Conservation (phyloP, 176 grass and related monocot species). For the Alopecurus myosuroides region DNA sequence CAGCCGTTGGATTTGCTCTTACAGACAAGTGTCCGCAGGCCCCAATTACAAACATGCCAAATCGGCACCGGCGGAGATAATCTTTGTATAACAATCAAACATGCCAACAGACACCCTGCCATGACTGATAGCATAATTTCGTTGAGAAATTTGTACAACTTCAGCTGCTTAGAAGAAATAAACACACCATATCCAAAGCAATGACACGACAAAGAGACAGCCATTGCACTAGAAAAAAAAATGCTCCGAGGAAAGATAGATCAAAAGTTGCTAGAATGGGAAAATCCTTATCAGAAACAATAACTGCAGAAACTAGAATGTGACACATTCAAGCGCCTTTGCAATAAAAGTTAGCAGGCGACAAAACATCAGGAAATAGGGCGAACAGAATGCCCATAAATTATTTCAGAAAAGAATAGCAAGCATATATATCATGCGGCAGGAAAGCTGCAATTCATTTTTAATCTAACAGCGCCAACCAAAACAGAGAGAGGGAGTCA, state of each 20-base stretch:
- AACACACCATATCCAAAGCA: background rate
- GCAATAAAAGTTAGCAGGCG: background rate
- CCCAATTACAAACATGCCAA: too few species aligned
- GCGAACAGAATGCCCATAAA: background rate
- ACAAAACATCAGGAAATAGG: background rate
- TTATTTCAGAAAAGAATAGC: conserved; percentile 17
- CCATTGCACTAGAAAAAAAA: background rate
- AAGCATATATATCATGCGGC: background rate
- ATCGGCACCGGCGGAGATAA: too few species aligned
- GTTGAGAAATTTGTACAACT: background rate
- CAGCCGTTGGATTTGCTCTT: too few species aligned
- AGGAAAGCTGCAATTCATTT: background rate
- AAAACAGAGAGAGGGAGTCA: background rate
- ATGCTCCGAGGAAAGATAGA: background rate
- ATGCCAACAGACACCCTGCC: background rate
- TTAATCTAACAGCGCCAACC: background rate
- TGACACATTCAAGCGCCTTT: background rate
- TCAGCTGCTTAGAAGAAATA: background rate
- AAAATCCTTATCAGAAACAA: background rate
- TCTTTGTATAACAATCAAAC: too few species aligned
- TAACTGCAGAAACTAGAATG: background rate
- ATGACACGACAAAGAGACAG: background rate
- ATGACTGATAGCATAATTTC: background rate
- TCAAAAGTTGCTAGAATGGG: background rate
- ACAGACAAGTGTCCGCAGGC: too few species aligned